These are phyloP conservation scores for Arachnomyces sp. DNA, from an alignment of 2,329 filamentous ascomycete genomes.

Conservation along the genomic window DNA sequence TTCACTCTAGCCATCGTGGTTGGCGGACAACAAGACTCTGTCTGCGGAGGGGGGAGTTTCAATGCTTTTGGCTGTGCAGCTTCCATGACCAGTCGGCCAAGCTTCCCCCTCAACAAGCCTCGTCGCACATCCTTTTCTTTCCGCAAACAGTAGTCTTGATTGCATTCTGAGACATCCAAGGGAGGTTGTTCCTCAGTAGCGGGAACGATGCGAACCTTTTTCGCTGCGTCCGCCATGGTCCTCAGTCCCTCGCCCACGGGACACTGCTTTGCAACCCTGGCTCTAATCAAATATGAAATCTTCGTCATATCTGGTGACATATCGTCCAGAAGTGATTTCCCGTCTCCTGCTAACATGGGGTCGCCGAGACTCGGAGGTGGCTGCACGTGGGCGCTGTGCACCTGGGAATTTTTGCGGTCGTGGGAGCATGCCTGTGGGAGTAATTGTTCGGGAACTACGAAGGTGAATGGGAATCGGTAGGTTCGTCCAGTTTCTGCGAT, in stretches of 20 bases:
- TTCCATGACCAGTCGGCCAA: slow-evolving; percentile 51
- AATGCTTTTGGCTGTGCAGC: slow-evolving; percentile 53
- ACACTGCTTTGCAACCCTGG: slow-evolving; percentile 35
- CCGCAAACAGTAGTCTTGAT: slow-evolving; percentile 44
- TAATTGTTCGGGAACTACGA: slow-evolving; percentile 54
- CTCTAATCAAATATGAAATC: slow-evolving; percentile 51
- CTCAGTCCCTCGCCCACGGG: slow-evolving; percentile 32
- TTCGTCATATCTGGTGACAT: slow-evolving; percentile 56
- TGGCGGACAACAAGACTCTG: slow-evolving; percentile 32
- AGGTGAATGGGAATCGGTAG: slow-evolving; percentile 57
- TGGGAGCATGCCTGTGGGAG: slow-evolving; percentile 55
- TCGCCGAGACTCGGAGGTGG: slow-evolving; percentile 58
- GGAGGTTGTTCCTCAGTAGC: slow-evolving; percentile 54
- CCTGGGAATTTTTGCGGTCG: slow-evolving; percentile 40
- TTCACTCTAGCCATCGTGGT: slow-evolving; percentile 50
- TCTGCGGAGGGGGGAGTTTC: slow-evolving; percentile 38
- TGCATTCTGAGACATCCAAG: slow-evolving; percentile 41
- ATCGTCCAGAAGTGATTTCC: slow-evolving; percentile 50
- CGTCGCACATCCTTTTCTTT: slow-evolving; percentile 55
- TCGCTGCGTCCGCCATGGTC: slow-evolving; percentile 43
- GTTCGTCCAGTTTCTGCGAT: slow-evolving; percentile 47
- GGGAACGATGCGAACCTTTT: slow-evolving; percentile 55
- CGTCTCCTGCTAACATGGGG: slow-evolving; percentile 44
- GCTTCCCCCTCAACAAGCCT: slow-evolving; percentile 50
- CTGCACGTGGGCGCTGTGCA: slow-evolving; percentile 50